These are phyloP conservation scores for Dacryopinax spathularia DNA, from an alignment of 768 basidiomycete genomes.

Conservation along the genomic window DNA sequence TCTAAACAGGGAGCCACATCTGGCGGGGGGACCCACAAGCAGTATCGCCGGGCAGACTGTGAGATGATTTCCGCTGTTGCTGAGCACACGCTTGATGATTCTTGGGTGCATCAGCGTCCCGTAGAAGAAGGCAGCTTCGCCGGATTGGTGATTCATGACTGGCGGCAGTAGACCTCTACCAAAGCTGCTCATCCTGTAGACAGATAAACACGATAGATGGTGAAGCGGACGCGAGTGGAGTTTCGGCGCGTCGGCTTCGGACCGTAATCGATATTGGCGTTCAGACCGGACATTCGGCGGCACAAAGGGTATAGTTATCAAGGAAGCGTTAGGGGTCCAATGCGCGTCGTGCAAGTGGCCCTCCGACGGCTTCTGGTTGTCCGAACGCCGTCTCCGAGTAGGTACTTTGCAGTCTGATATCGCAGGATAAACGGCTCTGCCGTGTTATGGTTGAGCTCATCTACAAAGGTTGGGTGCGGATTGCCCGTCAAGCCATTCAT, in stretches of 20 bases:
- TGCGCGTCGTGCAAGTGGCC: no score
- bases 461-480: no score
- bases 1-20: conserved; percentile 5
- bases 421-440: no score
- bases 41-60: conserved; percentile 60
- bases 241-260: background rate
- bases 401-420: no score
- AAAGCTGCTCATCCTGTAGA: background rate
- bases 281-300: no score
- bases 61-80: conserved; percentile 48
- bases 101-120: conserved; percentile 82
- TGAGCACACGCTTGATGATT: conserved; percentile 63
- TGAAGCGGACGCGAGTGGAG: background rate
- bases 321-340: no score
- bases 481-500: no score
- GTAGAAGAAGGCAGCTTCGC: conserved; percentile 56
- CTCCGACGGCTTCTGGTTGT: no score
- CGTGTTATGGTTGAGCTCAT: no score
- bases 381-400: no score
- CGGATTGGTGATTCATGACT: background rate
- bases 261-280: background rate
- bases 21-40: conserved; percentile 33
- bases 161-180: background rate
- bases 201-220: background rate
- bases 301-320: no score